phyloP scores from a whole-genome alignment of 129 eudicot species.

The Mikania micrantha region DNA sequence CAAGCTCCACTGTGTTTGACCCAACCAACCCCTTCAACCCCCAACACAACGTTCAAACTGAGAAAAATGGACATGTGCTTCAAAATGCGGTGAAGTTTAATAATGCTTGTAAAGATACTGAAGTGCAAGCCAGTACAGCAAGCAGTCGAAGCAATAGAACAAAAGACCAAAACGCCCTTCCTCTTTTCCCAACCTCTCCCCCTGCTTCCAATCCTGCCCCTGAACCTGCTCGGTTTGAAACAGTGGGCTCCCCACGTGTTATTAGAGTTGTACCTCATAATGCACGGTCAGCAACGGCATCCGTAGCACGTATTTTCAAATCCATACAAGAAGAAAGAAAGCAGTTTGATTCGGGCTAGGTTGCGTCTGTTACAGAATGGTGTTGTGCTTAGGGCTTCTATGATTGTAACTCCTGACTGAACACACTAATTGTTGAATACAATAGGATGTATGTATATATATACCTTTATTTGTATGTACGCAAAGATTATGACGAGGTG shows the following conservation, averaged over 20 bases:
- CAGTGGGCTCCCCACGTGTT: slow-evolving; percentile 28
- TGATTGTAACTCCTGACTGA: slow-evolving; percentile 20
- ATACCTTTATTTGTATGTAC: not conserved
- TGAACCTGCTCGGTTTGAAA: not conserved
- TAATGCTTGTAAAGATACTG: slow-evolving; percentile 35
- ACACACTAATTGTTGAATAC: not conserved
- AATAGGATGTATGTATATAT: slow-evolving; percentile 15
- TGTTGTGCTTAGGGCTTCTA: slow-evolving; percentile 21
- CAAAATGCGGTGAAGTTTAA: slow-evolving; percentile 14
- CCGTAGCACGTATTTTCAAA: slow-evolving; percentile 76
- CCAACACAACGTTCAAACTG: slow-evolving; percentile 27
- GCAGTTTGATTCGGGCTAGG: slow-evolving; percentile 46
- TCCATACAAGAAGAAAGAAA: slow-evolving; percentile 86
- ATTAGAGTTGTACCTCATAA: slow-evolving; percentile 83
- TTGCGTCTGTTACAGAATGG: not conserved
- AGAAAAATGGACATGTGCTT: slow-evolving; percentile 23
- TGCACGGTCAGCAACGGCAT: slow-evolving; percentile 62
- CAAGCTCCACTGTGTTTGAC: slow-evolving; percentile 19
- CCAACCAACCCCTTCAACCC: slow-evolving; percentile 25
- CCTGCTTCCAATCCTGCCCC: not conserved
- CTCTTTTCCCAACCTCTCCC: slow-evolving; percentile 58
- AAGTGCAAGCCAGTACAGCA: slow-evolving; percentile 61
- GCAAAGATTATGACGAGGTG: slow-evolving; percentile 16
- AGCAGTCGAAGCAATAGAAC: slow-evolving; percentile 57
- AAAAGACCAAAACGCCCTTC: slow-evolving; percentile 42